Conservation (phyloP, 2,329 filamentous ascomycete species). For the Penicillium vulpinum region DNA sequence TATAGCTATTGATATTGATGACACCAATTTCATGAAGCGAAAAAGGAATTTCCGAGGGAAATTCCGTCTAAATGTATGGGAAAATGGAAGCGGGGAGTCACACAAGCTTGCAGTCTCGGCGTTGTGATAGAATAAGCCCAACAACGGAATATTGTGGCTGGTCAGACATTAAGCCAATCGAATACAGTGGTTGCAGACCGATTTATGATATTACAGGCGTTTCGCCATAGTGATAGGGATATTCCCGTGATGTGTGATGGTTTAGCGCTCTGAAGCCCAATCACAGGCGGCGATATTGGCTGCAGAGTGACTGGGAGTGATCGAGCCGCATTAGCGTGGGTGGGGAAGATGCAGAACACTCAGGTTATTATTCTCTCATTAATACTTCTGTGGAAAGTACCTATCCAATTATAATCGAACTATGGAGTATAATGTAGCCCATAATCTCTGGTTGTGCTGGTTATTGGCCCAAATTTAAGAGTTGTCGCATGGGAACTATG, state of each 20-base stretch:
- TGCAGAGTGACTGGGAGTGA: slow-evolving; percentile 22
- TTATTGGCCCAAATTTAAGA: not conserved
- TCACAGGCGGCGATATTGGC: slow-evolving; percentile 10
- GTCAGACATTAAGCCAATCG: slow-evolving; percentile 14
- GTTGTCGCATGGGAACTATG: not conserved
- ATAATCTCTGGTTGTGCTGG: not conserved
- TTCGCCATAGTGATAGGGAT: slow-evolving; percentile 6
- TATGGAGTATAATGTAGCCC: not conserved
- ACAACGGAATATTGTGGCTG: slow-evolving; percentile 5
- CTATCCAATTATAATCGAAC: not conserved
- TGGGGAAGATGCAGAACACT: slow-evolving; percentile 7
- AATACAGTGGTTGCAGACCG: not conserved
- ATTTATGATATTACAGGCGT: slow-evolving; percentile 7
- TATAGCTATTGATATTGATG: slow-evolving; percentile 1
- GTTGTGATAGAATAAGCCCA: slow-evolving; percentile 15
- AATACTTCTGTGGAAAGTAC: not conserved
- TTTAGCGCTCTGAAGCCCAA: slow-evolving; percentile 21
- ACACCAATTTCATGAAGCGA: not conserved
- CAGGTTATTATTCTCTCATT: not conserved
- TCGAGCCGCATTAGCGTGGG: slow-evolving; percentile 25
- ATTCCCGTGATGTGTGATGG: slow-evolving; percentile 20
- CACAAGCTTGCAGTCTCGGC: slow-evolving; percentile 6
- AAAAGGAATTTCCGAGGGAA: slow-evolving; percentile 4
- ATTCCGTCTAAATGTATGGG: slow-evolving; percentile 16
- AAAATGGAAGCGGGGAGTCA: slow-evolving; percentile 16